phyloP scores from a whole-genome alignment of 345 rosid species.

The Aethionema arabicum region DNA sequence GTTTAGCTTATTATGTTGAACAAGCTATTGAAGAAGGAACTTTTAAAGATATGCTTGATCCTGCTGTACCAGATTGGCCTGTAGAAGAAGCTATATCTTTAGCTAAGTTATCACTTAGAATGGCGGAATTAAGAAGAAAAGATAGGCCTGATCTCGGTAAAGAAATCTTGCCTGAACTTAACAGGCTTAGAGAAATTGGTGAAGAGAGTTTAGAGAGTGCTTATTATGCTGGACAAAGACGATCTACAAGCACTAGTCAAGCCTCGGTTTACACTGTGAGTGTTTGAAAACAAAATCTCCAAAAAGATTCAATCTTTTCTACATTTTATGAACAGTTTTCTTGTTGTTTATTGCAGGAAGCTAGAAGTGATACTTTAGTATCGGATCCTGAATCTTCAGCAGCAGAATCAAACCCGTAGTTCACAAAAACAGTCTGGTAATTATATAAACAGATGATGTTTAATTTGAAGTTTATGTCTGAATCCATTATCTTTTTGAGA shows the following conservation, averaged over 20 bases:
- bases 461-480: not conserved
- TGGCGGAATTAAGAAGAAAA: constrained; percentile 82
- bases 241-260: constrained; percentile 40
- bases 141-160: constrained; percentile 89
- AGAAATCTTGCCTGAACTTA: constrained; percentile 61
- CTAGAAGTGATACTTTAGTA: constrained; percentile 25
- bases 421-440: constrained; percentile 1
- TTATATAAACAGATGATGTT: not conserved
- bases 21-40: constrained; percentile 56
- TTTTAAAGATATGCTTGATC: constrained; percentile 64
- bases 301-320: not conserved
- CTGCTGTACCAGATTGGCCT: constrained; percentile 78
- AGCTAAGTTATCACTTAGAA: constrained; percentile 59
- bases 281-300: not conserved
- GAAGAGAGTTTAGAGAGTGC: constrained; percentile 46
- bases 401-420: constrained; percentile 26
- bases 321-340: not conserved
- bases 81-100: constrained; percentile 54
- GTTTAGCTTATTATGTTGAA: constrained; percentile 59
- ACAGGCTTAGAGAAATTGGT: constrained; percentile 57
- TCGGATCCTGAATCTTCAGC: constrained; percentile 24
- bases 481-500: constrained; percentile 1
- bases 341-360: not conserved
- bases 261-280: constrained; percentile 46
- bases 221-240: constrained; percentile 29